Base-by-base conservation (phyloP, 768 basidiomycete genomes). In the Boletus rubropictus region DNA sequence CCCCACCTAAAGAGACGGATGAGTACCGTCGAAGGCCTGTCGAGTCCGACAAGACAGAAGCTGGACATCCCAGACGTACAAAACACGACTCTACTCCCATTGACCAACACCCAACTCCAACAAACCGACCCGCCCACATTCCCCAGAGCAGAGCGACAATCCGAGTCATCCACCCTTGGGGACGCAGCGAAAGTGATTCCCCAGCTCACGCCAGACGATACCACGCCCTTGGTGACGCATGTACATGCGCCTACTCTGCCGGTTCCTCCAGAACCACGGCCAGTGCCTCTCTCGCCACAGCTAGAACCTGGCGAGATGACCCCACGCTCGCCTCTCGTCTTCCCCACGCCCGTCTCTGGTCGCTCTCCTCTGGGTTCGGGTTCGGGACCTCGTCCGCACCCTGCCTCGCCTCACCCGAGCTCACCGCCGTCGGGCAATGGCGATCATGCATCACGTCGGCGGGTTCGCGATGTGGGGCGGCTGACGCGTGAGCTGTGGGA, bases 401-500 rank as follows among this genome's bases (percentile, higher is more conserved):
- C 36, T 15, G 9, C 34, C 17, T n/a, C 42, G 3, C 39, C 38
- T 25, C 12, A 29, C 25, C 35, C 14, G 11, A 40, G 29, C 10
- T 32, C 43, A 0, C 17, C 46, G 0, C 24, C 48, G 8, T 46
- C 39, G 18, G 32, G 18, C 18, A 29, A 31, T 12, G 39, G 17
- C 3, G 29, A 50, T n/a, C 24, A 32, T 12, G 1, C 20, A 22
- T 10, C 44, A 6, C 46, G 54, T 17, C 29, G 28, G 6, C 50
- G 35, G 14, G 38, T 37, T 8, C 46, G 28, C 12, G 42, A 44
- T 20, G 46, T 44, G 6, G 42, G 15, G 8, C 46, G 48, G 18
- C 44, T 71, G 22, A 58, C 35, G 25, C 57, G 51, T 20, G 65
- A 65, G 37, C 54, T 71, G 9, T 55, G 53, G 56, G 61, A 66